Conservation (phyloP, 1,284 basidiomycete species). For the Tilletia setariae region DNA sequence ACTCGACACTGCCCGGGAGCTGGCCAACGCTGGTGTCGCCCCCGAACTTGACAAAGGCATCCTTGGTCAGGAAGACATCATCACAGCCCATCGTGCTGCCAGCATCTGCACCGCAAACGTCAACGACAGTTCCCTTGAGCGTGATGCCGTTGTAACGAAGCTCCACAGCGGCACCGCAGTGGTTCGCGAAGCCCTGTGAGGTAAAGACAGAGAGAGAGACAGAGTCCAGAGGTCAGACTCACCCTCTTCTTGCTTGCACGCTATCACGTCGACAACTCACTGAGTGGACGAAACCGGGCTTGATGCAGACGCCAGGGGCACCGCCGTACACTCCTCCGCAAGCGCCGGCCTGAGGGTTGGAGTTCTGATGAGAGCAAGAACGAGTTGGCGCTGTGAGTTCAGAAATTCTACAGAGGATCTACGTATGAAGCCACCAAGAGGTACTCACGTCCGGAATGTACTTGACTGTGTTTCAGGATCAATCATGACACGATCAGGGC, state of each 20-base stretch:
- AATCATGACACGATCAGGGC: too few relatives aligned
- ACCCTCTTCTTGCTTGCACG: not conserved
- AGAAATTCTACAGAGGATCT: too few relatives aligned
- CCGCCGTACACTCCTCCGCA: not conserved
- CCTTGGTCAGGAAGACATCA: not conserved
- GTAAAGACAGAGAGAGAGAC: not conserved
- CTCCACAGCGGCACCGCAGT: not conserved
- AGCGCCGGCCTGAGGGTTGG: not conserved
- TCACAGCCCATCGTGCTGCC: not conserved
- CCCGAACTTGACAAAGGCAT: not conserved
- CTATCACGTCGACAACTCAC: not conserved
- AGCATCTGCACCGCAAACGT: not conserved
- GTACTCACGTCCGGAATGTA: too few relatives aligned
- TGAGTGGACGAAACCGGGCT: not conserved
- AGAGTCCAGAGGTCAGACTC: not conserved
- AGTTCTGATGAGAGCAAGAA: too few relatives aligned
- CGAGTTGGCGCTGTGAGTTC: too few relatives aligned
- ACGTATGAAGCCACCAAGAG: too few relatives aligned
- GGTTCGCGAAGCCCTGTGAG: not conserved
- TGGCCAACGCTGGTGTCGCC: not conserved
- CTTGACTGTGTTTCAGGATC: too few relatives aligned
- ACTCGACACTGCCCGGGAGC: not conserved
- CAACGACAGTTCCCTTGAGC: not conserved
- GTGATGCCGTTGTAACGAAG: not conserved
- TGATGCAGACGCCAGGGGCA: not conserved